Evolutionary conservation across 2,329 filamentous ascomycete genomes (phyloP).

Genomic region (Pseudocercospora fuligena): DNA sequence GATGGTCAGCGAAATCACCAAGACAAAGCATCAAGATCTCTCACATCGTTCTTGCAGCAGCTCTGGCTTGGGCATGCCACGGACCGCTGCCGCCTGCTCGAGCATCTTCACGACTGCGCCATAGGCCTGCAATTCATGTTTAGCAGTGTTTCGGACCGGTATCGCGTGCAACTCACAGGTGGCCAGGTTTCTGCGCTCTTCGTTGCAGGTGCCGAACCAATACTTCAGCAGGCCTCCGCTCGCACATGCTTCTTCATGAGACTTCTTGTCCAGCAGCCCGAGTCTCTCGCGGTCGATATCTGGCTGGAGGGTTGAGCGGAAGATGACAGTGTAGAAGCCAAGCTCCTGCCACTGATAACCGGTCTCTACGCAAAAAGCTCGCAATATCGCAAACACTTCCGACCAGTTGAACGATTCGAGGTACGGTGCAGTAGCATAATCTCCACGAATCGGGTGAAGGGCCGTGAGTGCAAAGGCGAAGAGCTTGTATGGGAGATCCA

Average conservation of each 20-base stretch:
- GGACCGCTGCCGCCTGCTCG: constrained; percentile 63
- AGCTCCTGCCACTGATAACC: constrained; percentile 25
- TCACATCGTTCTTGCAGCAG: constrained; percentile 52
- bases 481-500: constrained; percentile 69
- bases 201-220: constrained; percentile 82
- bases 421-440: constrained; percentile 81
- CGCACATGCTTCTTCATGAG: constrained; percentile 77
- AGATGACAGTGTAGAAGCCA: constrained; percentile 81
- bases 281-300: constrained; percentile 71
- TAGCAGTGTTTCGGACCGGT: constrained; percentile 7
- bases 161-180: constrained; percentile 58
- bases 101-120: constrained; percentile 64
- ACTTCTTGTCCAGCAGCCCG: constrained; percentile 74
- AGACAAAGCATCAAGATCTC: background rate
- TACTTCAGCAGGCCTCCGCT: constrained; percentile 88
- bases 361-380: constrained; percentile 57
- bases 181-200: constrained; percentile 75
- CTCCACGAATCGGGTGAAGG: constrained; percentile 65
- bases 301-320: constrained; percentile 73
- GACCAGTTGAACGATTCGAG: constrained; percentile 77
- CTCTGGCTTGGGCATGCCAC: constrained; percentile 60
- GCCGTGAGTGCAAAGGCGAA: constrained; percentile 72
- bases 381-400: constrained; percentile 56
- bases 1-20: background rate
- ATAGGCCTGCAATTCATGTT: constrained; percentile 63